phyloP scores from a whole-genome alignment of 257 asterid genomes.

The Solanum sitiens region DNA sequence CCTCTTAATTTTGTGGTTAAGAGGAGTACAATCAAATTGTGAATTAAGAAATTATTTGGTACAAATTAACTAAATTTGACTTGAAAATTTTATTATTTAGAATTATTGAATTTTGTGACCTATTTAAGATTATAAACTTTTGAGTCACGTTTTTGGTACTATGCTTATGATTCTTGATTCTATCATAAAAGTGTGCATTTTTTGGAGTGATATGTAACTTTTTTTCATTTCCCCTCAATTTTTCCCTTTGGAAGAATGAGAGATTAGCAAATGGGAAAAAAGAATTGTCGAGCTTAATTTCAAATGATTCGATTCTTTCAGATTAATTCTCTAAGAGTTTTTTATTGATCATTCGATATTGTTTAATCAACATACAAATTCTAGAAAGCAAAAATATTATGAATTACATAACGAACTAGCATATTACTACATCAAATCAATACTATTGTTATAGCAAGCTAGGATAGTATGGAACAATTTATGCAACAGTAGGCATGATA shows the following conservation, averaged over 20 bases:
- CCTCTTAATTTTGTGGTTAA: background rate
- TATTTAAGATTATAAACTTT: background rate
- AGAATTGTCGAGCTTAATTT: no score
- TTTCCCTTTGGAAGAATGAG: background rate
- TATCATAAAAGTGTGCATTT: background rate
- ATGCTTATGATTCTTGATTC: no score
- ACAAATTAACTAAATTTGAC: background rate
- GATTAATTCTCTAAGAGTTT: background rate
- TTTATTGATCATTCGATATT: no score
- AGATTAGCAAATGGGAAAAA: constrained; percentile 18
- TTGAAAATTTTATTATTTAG: background rate
- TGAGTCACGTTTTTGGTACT: background rate
- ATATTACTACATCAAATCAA: background rate
- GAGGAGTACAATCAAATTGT: background rate
- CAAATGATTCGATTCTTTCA: background rate
- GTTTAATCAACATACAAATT: no score
- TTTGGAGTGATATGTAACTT: background rate
- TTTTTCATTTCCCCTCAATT: background rate
- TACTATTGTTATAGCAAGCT: no score
- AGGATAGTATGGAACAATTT: background rate
- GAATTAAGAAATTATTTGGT: background rate
- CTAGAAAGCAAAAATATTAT: background rate
- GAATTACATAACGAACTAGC: background rate
- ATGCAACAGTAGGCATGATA: background rate
- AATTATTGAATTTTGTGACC: background rate